Percentiles rank a stretch among this genome's conserved stretches.
These are phyloP conservation scores for Puccinia hordei DNA, from an alignment of 1,284 basidiomycete genomes.

Conservation along the genomic window DNA sequence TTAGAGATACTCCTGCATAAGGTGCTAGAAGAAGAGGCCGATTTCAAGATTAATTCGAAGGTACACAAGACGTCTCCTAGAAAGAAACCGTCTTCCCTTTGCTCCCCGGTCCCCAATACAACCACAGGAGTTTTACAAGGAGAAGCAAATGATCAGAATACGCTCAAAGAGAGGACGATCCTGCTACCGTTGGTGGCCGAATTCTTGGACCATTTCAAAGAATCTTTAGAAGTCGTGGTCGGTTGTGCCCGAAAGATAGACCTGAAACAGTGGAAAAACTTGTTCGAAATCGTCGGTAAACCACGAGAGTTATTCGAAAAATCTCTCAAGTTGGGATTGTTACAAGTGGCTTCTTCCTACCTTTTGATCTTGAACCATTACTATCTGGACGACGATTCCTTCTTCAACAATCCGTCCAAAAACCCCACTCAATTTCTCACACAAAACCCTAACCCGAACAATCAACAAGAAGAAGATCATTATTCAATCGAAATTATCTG, in stretches of 20 bases:
- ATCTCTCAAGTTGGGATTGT: constrained; percentile 72
- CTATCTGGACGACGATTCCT: constrained; percentile 68
- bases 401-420: constrained; percentile 63
- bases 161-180: too few species aligned
- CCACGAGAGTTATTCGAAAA: constrained; percentile 89
- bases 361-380: constrained; percentile 77
- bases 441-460: background rate
- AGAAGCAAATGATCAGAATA: too few species aligned
- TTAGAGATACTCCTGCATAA: constrained; percentile 91
- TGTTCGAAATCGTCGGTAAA: constrained; percentile 87
- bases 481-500: constrained; percentile 55
- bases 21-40: constrained; percentile 90
- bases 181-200: too few species aligned
- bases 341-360: constrained; percentile 90
- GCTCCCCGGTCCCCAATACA: too few species aligned
- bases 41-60: too few species aligned
- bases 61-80: too few species aligned
- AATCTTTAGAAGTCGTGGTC: constrained; percentile 86
- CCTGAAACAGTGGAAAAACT: constrained; percentile 80
- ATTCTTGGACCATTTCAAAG: constrained; percentile 92
- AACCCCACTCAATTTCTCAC: background rate
- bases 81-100: too few species aligned
- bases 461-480: constrained; percentile 48
- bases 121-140: too few species aligned
- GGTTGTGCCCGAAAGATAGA: constrained; percentile 97